Percentiles rank a stretch among this genome's conserved stretches.
These are phyloP conservation scores for Hypoxylon sp. DNA, from an alignment of 2,329 filamentous ascomycete genomes.

Conservation along the genomic window DNA sequence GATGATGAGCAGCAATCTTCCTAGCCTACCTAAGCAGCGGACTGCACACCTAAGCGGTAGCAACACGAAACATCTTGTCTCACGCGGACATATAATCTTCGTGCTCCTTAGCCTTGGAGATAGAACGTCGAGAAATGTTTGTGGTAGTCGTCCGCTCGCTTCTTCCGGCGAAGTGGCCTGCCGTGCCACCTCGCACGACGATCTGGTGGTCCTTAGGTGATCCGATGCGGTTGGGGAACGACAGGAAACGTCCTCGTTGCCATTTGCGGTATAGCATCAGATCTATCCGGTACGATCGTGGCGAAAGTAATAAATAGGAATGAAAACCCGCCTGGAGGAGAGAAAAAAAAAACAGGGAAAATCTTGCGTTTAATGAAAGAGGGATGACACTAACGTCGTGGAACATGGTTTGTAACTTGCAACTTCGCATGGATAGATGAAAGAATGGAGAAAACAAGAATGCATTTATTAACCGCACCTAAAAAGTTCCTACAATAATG, in stretches of 20 bases:
- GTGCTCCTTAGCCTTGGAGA: slow-evolving; percentile 18
- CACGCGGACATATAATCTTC: slow-evolving; percentile 37
- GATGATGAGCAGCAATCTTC: no score
- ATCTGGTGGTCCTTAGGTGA: slow-evolving; percentile 36
- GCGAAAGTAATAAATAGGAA: slow-evolving; percentile 31
- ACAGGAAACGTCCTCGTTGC: slow-evolving; percentile 32
- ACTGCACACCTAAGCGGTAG: no score
- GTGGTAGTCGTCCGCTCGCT: slow-evolving; percentile 35
- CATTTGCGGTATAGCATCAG: slow-evolving; percentile 20
- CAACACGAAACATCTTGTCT: slow-evolving; percentile 36
- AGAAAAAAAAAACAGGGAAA: no score
- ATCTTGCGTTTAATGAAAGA: slow-evolving; percentile 31
- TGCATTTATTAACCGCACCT: slow-evolving; percentile 26
- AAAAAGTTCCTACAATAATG: no score
- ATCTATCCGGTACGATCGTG: slow-evolving; percentile 31
- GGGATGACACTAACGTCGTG: slow-evolving; percentile 29
- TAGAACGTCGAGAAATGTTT: slow-evolving; percentile 34
- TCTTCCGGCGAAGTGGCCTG: slow-evolving; percentile 39
- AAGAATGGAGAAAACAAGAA: no score
- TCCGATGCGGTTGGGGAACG: slow-evolving; percentile 36
- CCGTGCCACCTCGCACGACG: slow-evolving; percentile 33
- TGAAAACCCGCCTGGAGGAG: slow-evolving; percentile 21
- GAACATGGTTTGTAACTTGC: no score
- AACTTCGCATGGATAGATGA: slow-evolving; percentile 32
- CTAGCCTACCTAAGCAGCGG: no score